Evolutionary conservation across 176 grass and related monocot species (phyloP).

Genomic region (Avena eriantha): DNA sequence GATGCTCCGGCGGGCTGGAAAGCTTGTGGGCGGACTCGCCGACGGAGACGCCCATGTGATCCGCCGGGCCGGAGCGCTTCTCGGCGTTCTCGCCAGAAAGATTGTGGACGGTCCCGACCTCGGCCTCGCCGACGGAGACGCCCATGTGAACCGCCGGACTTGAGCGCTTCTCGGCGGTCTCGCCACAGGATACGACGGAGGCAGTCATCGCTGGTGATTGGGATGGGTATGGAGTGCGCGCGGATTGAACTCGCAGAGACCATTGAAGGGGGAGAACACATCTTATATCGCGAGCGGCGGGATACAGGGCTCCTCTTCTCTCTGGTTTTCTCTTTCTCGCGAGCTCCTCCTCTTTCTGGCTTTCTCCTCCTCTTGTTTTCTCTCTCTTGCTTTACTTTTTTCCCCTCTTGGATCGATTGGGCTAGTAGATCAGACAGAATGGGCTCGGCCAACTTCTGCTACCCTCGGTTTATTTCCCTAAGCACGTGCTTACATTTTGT

Average conservation of each 20-base stretch:
- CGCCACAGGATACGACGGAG: neutral
- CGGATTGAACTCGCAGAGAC: neutral
- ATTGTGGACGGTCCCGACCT: neutral
- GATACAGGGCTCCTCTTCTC: neutral
- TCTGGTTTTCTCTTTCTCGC: neutral
- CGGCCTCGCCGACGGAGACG: slow-evolving; percentile 6
- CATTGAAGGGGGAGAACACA: neutral
- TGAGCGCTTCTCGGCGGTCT: slow-evolving; percentile 6
- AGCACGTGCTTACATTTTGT: neutral
- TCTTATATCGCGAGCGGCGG: slow-evolving; percentile 10
- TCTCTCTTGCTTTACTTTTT: neutral
- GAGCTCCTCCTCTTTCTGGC: neutral
- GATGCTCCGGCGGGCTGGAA: slow-evolving; percentile 10
- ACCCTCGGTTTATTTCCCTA: neutral
- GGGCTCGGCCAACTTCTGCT: neutral
- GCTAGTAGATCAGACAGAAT: neutral
- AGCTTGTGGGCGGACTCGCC: neutral
- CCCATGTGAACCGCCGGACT: neutral
- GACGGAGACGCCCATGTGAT: slow-evolving; percentile 7
- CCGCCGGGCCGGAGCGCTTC: neutral
- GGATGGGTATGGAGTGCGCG: neutral
- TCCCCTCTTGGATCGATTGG: neutral
- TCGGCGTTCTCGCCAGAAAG: slow-evolving; percentile 1
- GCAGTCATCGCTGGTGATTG: neutral
- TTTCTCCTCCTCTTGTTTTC: neutral